Conservation (phyloP, 106 monocot species). For the Dioscorea alata region DNA sequence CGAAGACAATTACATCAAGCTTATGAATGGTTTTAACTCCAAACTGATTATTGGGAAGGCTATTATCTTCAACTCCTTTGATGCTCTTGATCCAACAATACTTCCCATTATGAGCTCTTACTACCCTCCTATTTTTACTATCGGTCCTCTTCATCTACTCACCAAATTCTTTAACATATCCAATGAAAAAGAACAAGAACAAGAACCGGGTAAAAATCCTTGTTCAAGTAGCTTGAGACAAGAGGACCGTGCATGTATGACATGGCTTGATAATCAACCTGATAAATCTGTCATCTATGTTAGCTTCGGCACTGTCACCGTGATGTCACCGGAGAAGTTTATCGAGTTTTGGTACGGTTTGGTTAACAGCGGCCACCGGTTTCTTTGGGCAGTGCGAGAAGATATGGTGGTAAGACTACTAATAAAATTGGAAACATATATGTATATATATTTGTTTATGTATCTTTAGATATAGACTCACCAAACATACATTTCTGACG, state of each 20-base stretch:
- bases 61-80: constrained; percentile 28
- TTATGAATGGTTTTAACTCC: background rate
- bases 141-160: constrained; percentile 25
- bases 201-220: no score
- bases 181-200: no score
- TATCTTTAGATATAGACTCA: no score
- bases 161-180: no score
- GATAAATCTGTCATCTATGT: constrained; percentile 42
- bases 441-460: no score
- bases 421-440: no score
- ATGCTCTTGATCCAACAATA: constrained; percentile 12
- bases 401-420: constrained; percentile 23
- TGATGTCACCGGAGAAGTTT: constrained; percentile 17
- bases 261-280: constrained; percentile 28
- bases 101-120: constrained; percentile 16
- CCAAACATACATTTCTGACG: no score
- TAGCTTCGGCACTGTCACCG: constrained; percentile 41
- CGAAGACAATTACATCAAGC: constrained; percentile 10
- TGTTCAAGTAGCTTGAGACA: constrained; percentile 5
- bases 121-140: constrained; percentile 16
- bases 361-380: constrained; percentile 26
- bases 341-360: constrained; percentile 37
- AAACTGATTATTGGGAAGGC: background rate
- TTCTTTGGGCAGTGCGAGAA: constrained; percentile 48
- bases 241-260: constrained; percentile 13